phyloP scores from a whole-genome alignment of 352 stramenopile species.

The Poterioochromonas sp. region DNA sequence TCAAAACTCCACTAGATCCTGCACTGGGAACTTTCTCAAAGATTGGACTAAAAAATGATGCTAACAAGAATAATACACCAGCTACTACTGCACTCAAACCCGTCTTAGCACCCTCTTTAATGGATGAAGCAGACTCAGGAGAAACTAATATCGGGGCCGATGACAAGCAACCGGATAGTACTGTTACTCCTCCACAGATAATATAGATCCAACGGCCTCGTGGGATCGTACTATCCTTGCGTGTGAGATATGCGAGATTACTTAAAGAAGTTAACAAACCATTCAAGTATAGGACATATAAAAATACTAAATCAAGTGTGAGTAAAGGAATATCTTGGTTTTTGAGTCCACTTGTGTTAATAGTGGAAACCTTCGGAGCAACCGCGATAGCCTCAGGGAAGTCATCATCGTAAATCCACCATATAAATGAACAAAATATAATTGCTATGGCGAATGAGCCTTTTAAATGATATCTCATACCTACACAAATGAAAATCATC shows the following conservation, averaged over 20 bases:
- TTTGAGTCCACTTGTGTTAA: neutral
- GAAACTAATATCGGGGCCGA: constrained; percentile 54
- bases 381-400: neutral
- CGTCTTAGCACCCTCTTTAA: constrained; percentile 54
- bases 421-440: constrained; percentile 18
- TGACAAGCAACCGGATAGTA: constrained; percentile 46
- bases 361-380: neutral
- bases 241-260: constrained; percentile 46
- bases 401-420: constrained; percentile 28
- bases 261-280: constrained; percentile 37
- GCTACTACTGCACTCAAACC: constrained; percentile 53
- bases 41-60: constrained; percentile 60
- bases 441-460: constrained; percentile 23
- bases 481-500: constrained; percentile 5
- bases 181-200: constrained; percentile 44
- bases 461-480: constrained; percentile 25
- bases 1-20: constrained; percentile 55
- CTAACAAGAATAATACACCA: constrained; percentile 57
- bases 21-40: constrained; percentile 55
- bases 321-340: neutral
- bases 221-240: constrained; percentile 47
- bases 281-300: constrained; percentile 28
- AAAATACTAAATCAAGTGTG: constrained; percentile 21
- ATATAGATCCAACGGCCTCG: constrained; percentile 51
- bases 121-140: constrained; percentile 49